These are phyloP conservation scores for Cicer pinnatifidum DNA, from an alignment of 306 rosid genomes.

Conservation along the genomic window DNA sequence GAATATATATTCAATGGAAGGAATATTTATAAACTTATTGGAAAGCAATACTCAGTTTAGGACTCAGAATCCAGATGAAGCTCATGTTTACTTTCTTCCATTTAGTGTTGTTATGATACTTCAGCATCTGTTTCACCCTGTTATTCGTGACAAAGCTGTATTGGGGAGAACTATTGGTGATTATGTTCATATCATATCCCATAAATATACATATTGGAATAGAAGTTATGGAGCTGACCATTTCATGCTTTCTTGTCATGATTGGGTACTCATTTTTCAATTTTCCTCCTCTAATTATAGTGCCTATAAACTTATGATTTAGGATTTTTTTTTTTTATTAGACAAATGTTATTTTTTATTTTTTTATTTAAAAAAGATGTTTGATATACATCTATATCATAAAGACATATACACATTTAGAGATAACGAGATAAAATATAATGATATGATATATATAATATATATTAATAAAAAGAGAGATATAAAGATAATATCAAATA, in stretches of 20 bases:
- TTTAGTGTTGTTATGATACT: slow-evolving; percentile 69
- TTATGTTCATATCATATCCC: slow-evolving; percentile 56
- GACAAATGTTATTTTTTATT: no score
- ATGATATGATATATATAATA: no score
- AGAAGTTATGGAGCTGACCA: slow-evolving; percentile 74
- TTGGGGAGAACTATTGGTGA: slow-evolving; percentile 60
- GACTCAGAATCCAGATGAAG: slow-evolving; percentile 60
- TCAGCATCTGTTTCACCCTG: slow-evolving; percentile 58
- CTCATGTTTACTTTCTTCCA: slow-evolving; percentile 67
- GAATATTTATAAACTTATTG: slow-evolving; percentile 60
- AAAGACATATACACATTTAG: no score
- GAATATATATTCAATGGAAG: slow-evolving; percentile 70
- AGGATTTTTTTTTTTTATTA: no score
- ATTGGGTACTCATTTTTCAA: slow-evolving; percentile 56
- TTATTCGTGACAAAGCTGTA: slow-evolving; percentile 64
- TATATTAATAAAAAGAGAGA: no score
- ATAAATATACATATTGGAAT: slow-evolving; percentile 62
- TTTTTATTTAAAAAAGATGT: no score
- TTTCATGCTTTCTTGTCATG: slow-evolving; percentile 72
- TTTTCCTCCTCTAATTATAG: not conserved
- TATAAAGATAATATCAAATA: no score
- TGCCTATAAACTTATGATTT: not conserved
- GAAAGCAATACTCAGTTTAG: slow-evolving; percentile 51
- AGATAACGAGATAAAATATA: no score
- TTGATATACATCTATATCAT: no score